Percentiles rank a stretch among this genome's conserved stretches.
Conservation (phyloP, 177 flowering plant genomes). For the Telopea speciosissima region DNA sequence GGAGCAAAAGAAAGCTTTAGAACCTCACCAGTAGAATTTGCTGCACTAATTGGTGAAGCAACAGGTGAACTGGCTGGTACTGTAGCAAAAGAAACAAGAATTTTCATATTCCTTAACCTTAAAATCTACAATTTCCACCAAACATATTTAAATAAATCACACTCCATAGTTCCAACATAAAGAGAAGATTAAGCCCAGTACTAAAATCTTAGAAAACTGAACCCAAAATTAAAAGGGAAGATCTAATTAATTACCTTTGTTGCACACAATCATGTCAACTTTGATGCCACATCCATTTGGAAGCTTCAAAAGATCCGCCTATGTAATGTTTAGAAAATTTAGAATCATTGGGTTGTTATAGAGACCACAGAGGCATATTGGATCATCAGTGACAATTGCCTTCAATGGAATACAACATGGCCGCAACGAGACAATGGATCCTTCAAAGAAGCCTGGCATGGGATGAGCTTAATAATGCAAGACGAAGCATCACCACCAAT, state of each 20-base stretch:
- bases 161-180: too few relatives aligned
- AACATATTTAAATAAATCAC: too few relatives aligned
- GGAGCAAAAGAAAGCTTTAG: too few relatives aligned
- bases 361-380: slow-evolving; percentile 33
- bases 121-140: too few relatives aligned
- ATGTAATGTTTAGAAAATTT: slow-evolving; percentile 27
- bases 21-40: too few relatives aligned
- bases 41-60: background rate
- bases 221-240: too few relatives aligned
- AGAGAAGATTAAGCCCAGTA: too few relatives aligned
- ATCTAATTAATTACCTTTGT: background rate
- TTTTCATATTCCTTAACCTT: too few relatives aligned
- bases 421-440: background rate
- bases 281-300: slow-evolving; percentile 35
- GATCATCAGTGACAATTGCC: slow-evolving; percentile 19
- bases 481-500: background rate
- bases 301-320: slow-evolving; percentile 26
- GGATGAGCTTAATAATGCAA: slow-evolving; percentile 35
- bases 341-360: slow-evolving; percentile 22
- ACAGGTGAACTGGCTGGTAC: background rate
- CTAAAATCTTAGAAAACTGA: too few relatives aligned
- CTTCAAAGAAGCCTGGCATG: slow-evolving; percentile 34
- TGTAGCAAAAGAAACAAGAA: background rate
- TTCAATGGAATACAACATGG: slow-evolving; percentile 43
- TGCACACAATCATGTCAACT: slow-evolving; percentile 31